These are phyloP conservation scores for Phlebopus sp. DNA, from an alignment of 1,284 basidiomycete species.

Conservation along the genomic window DNA sequence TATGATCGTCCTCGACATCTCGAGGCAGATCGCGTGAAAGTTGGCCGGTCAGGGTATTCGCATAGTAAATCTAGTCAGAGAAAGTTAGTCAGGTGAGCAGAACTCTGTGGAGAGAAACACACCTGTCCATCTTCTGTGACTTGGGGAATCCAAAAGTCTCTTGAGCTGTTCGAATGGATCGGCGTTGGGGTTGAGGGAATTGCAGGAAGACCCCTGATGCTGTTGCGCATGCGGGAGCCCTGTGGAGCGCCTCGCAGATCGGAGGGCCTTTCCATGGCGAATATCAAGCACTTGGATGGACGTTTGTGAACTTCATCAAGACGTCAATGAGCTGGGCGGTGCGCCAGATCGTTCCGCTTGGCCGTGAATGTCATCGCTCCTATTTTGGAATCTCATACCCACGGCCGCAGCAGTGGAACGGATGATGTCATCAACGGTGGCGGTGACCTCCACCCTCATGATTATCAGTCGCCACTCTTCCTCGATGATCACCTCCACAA, in stretches of 20 bases:
- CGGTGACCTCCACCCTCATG: not conserved
- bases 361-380: too few relatives aligned
- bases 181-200: constrained; percentile 14
- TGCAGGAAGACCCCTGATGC: constrained; percentile 29
- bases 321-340: not conserved
- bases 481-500: constrained; percentile 3
- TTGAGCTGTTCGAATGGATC: constrained; percentile 9
- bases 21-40: constrained; percentile 28
- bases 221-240: constrained; percentile 11
- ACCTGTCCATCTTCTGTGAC: constrained; percentile 31
- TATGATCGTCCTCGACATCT: constrained; percentile 24
- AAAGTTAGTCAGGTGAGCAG: not conserved
- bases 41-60: constrained; percentile 30
- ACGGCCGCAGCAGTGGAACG: too few relatives aligned
- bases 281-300: not conserved
- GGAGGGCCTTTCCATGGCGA: constrained; percentile 19
- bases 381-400: too few relatives aligned
- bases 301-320: not conserved
- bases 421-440: too few relatives aligned
- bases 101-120: not conserved
- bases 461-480: not conserved
- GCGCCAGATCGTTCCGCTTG: too few relatives aligned
- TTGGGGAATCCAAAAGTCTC: constrained; percentile 33
- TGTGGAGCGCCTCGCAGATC: constrained; percentile 4
- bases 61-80: constrained; percentile 26